Evolutionary conservation across 805 yeast genomes (phyloP).

Genomic region (Candida arabinofermentans): DNA sequence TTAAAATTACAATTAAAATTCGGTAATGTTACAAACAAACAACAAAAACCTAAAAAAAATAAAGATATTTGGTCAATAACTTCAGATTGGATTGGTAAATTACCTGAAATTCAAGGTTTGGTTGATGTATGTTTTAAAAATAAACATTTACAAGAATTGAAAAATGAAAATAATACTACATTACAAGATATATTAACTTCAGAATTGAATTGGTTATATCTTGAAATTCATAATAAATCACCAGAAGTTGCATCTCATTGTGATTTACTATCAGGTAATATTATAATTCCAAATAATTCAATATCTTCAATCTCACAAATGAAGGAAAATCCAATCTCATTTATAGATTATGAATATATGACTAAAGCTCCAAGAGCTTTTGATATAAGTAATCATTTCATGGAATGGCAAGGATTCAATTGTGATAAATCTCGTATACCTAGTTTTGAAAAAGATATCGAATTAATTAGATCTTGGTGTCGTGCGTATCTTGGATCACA

Average conservation of each 20-base stretch:
- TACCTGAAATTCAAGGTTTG: slow-evolving; percentile 47
- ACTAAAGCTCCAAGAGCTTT: slow-evolving; percentile 70
- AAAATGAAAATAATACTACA: slow-evolving; percentile 3
- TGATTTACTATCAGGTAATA: slow-evolving; percentile 71
- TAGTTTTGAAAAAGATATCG: slow-evolving; percentile 39
- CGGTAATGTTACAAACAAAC: slow-evolving; percentile 1
- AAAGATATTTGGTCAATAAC: slow-evolving; percentile 57
- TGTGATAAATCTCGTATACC: slow-evolving; percentile 63
- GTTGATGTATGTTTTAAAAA: slow-evolving; percentile 35
- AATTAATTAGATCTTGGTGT: slow-evolving; percentile 53
- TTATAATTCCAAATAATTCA: slow-evolving; percentile 39
- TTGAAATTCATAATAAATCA: slow-evolving; percentile 39
- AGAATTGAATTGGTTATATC: slow-evolving; percentile 56
- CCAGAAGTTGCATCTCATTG: slow-evolving; percentile 65
- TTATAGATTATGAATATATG: slow-evolving; percentile 72
- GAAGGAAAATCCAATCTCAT: slow-evolving; percentile 41
- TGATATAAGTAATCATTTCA: slow-evolving; percentile 70
- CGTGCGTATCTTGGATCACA: slow-evolving; percentile 43
- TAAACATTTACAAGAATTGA: slow-evolving; percentile 21
- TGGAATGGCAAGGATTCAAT: slow-evolving; percentile 81
- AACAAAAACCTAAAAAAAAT: slow-evolving; percentile 21
- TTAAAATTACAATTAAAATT: slow-evolving; percentile 33
- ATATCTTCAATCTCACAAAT: slow-evolving; percentile 18
- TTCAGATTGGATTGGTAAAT: slow-evolving; percentile 56
- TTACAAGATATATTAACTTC: slow-evolving; percentile 35